A percentile compares a stretch with the other conserved stretches of the same genome.
Conservation (phyloP, 345 rosid species). For the Ceriops decandra region DNA sequence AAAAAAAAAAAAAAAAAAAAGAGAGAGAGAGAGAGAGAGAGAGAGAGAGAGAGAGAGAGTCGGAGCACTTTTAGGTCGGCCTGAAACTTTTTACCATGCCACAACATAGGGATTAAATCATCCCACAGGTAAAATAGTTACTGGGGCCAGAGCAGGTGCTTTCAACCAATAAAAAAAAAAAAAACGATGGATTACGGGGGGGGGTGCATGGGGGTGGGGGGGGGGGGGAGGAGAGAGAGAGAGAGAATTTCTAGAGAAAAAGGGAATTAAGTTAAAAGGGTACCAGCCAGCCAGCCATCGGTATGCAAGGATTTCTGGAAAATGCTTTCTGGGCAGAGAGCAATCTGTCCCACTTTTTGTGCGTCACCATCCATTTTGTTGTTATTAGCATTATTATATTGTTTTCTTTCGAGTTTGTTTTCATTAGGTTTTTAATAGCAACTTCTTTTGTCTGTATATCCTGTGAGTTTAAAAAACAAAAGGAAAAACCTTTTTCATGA, state of each 20-base stretch:
- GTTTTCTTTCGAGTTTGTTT: background rate
- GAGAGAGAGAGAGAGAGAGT: too few relatives aligned
- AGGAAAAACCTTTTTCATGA: conserved; percentile 19
- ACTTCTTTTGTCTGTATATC: conserved; percentile 21
- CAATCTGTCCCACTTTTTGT: conserved; percentile 16
- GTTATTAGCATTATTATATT: background rate
- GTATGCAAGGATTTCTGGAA: conserved; percentile 49
- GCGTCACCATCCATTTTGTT: background rate
- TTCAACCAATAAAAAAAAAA: too few relatives aligned
- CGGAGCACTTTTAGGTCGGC: too few relatives aligned
- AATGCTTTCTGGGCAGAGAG: conserved; percentile 39
- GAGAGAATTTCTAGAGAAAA: conserved; percentile 25
- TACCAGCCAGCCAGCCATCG: background rate
- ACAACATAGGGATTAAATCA: too few relatives aligned
- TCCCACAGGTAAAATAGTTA: too few relatives aligned
- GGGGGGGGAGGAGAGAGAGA: conserved; percentile 6
- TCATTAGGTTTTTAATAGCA: too few relatives aligned
- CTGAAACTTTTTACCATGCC: too few relatives aligned
- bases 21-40: too few relatives aligned
- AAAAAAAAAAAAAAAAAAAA: too few relatives aligned
- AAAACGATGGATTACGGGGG: too few relatives aligned
- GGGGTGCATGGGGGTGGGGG: too few relatives aligned
- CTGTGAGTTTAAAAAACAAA: conserved; percentile 9
- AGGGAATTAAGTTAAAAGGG: conserved; percentile 1
- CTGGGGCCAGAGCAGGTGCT: too few relatives aligned